Percentiles rank a stretch among this genome's conserved stretches.
Evolutionary conservation across 2,329 filamentous ascomycete species (phyloP).

Genomic region (Penicillium sp.): DNA sequence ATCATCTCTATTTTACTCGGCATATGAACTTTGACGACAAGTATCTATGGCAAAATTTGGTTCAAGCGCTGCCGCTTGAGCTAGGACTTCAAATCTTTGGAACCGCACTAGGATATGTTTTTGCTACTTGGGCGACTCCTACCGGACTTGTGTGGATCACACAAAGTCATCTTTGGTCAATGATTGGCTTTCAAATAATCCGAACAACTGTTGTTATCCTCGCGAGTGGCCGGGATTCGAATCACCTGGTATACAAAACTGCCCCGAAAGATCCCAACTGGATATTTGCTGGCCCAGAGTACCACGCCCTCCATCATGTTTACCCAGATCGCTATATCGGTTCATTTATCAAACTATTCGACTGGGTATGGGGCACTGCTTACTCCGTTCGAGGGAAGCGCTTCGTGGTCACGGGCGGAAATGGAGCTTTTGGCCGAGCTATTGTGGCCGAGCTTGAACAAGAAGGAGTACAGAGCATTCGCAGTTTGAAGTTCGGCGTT

Average conservation of each 20-base stretch:
- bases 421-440: conserved; percentile 14
- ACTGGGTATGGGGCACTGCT: conserved; percentile 20
- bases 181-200: background rate
- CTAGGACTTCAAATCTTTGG: conserved; percentile 10
- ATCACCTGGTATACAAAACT: conserved; percentile 15
- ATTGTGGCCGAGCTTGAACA: conserved; percentile 8
- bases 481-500: conserved; percentile 3
- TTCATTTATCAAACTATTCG: conserved; percentile 19
- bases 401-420: conserved; percentile 12
- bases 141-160: background rate
- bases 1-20: conserved; percentile 23
- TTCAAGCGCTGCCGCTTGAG: conserved; percentile 19
- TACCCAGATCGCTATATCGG: conserved; percentile 20
- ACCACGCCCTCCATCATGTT: conserved; percentile 19
- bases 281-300: conserved; percentile 20
- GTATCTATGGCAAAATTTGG: conserved; percentile 15
- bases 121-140: background rate
- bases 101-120: conserved; percentile 9
- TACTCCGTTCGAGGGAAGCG: conserved; percentile 15
- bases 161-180: background rate
- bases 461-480: conserved; percentile 14
- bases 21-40: conserved; percentile 15
- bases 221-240: conserved; percentile 17
- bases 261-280: conserved; percentile 17
- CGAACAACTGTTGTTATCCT: conserved; percentile 7